Percentiles rank a stretch among this genome's conserved stretches.
Conservation (phyloP, 2,329 filamentous ascomycete genomes). For the Geosmithia putterillii region DNA sequence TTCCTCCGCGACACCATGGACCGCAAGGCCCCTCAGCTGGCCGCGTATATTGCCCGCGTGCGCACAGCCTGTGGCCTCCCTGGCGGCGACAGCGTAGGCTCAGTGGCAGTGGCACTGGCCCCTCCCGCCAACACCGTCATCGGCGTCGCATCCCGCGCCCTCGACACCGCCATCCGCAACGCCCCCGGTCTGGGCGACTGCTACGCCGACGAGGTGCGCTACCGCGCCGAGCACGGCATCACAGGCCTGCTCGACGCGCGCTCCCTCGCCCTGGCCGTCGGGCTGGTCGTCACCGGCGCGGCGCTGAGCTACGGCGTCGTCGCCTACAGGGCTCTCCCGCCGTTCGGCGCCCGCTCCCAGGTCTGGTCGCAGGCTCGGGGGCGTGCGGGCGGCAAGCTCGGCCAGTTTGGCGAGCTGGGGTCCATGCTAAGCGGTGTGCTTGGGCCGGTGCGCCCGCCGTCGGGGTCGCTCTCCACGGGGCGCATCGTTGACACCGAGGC, state of each 20-base stretch:
- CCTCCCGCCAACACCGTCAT: constrained; percentile 8
- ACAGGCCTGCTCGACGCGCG: constrained; percentile 18
- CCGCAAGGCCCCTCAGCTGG: constrained; percentile 15
- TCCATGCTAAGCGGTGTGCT: constrained; percentile 26
- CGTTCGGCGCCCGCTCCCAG: constrained; percentile 32
- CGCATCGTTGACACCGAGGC: constrained; percentile 21
- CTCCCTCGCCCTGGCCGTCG: constrained; percentile 17
- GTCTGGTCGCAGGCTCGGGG: constrained; percentile 23
- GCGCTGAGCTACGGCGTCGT: constrained; percentile 25
- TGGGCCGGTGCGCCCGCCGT: constrained; percentile 11
- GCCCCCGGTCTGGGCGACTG: constrained; percentile 20
- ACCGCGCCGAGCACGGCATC: constrained; percentile 17
- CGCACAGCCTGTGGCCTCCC: constrained; percentile 9
- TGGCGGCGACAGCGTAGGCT: too few relatives aligned
- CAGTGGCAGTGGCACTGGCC: too few relatives aligned
- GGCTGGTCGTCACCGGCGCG: constrained; percentile 22
- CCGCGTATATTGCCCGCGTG: constrained; percentile 18
- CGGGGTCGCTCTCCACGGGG: constrained; percentile 7
- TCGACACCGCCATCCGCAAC: constrained; percentile 21
- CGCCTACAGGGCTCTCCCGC: constrained; percentile 26
- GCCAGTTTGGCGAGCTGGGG: constrained; percentile 33
- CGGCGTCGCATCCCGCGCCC: constrained; percentile 13
- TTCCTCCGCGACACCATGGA: constrained; percentile 28
- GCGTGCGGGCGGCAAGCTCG: constrained; percentile 15
- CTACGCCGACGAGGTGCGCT: constrained; percentile 23